Conservation (phyloP, 1,284 basidiomycete species). For the Puccinia coronata region DNA sequence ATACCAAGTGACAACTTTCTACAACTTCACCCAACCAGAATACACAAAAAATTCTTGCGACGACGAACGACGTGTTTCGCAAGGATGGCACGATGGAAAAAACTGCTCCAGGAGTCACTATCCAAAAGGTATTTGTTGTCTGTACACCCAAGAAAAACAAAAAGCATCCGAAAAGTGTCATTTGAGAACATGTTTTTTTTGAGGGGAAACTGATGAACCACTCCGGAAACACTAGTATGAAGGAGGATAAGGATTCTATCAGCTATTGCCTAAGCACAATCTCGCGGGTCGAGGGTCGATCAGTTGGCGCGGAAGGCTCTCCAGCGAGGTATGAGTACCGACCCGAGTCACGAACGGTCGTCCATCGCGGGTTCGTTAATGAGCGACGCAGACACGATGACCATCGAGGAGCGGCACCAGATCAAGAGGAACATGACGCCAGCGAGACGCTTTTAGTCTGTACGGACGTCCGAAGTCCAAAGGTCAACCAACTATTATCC, state of each 20-base stretch:
- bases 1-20: too few relatives aligned
- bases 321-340: neutral
- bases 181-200: neutral
- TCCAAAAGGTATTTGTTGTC: neutral
- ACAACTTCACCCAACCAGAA: neutral
- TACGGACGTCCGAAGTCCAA: slow-evolving; percentile 38
- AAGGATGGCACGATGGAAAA: neutral
- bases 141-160: neutral
- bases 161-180: neutral
- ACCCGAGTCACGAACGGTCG: slow-evolving; percentile 26
- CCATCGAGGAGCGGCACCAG: neutral
- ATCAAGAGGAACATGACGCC: neutral
- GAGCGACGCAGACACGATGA: slow-evolving; percentile 20
- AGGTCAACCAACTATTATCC: slow-evolving; percentile 22
- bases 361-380: slow-evolving; percentile 47
- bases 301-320: neutral
- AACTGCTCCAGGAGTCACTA: neutral
- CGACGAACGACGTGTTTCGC: neutral
- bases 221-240: slow-evolving; percentile 25
- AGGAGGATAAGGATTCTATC: slow-evolving; percentile 35
- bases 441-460: slow-evolving; percentile 7
- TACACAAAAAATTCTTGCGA: neutral
- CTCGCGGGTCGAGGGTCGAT: neutral
- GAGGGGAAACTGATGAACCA: neutral
- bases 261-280: slow-evolving; percentile 38